Percentiles rank a stretch among this genome's conserved stretches.
These are phyloP conservation scores for Pythium guiyangense DNA, from an alignment of 352 stramenopile species.

Conservation along the genomic window DNA sequence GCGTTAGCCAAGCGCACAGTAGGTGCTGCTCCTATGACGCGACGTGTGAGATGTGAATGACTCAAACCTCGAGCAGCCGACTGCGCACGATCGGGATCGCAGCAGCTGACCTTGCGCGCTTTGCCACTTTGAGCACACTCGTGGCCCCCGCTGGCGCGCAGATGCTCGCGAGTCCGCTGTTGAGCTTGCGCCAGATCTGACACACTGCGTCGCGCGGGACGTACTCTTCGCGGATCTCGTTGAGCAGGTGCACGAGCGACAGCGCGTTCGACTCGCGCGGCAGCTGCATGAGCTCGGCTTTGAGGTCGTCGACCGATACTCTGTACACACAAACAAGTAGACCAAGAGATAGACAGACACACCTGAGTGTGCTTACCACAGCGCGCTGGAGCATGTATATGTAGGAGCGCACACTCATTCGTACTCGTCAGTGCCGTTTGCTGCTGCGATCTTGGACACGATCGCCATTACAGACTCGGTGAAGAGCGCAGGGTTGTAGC, in stretches of 20 bases:
- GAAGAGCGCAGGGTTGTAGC: conserved; percentile 8
- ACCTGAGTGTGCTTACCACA: too few species aligned
- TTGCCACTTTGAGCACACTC: conserved; percentile 11
- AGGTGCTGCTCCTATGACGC: neutral
- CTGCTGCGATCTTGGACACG: conserved; percentile 32
- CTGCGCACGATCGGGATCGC: conserved; percentile 48
- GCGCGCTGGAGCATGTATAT: too few species aligned
- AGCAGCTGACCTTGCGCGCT: conserved; percentile 35
- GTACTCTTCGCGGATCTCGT: conserved; percentile 42
- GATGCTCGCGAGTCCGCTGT: neutral
- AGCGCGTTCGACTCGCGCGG: conserved; percentile 25
- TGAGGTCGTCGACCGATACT: conserved; percentile 31
- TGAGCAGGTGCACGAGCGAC: conserved; percentile 43
- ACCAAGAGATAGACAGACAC: neutral
- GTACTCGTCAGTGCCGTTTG: conserved; percentile 33
- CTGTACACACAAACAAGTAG: conserved; percentile 11
- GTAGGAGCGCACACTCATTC: conserved; percentile 4
- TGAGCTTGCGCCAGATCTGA: conserved; percentile 48
- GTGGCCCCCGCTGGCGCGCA: neutral
- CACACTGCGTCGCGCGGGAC: conserved; percentile 46
- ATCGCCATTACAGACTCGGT: conserved; percentile 29
- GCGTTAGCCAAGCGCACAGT: neutral
- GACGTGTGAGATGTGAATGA: neutral
- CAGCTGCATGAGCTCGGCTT: conserved; percentile 25
- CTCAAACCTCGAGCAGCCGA: conserved; percentile 39